Evolutionary conservation across 1,139 yeast genomes (phyloP).

Genomic region (Geotrichum macrosporum): DNA sequence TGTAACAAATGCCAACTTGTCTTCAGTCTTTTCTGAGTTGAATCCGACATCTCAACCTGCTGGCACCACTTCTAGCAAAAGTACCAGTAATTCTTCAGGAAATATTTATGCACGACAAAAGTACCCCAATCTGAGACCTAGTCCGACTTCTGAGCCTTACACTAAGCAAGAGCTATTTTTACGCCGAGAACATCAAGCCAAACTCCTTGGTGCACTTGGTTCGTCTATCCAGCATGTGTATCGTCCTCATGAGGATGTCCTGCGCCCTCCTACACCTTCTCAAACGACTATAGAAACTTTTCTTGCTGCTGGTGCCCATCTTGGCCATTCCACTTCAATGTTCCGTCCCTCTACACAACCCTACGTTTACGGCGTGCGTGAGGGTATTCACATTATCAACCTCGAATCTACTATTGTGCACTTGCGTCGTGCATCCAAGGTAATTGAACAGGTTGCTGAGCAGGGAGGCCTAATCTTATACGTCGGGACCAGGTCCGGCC

Average conservation of each 20-base stretch:
- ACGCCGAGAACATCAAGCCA: conserved; percentile 60
- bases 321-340: conserved; percentile 79
- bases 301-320: conserved; percentile 89
- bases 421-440: conserved; percentile 73
- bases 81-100: neutral
- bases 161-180: conserved; percentile 71
- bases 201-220: conserved; percentile 54
- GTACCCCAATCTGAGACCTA: conserved; percentile 41
- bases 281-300: conserved; percentile 63
- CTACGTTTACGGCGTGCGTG: conserved; percentile 78
- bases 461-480: conserved; percentile 81
- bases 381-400: conserved; percentile 85
- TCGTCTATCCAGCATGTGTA: conserved; percentile 61
- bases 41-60: conserved; percentile 19
- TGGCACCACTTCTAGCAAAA: conserved; percentile 10
- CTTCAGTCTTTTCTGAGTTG: conserved; percentile 26
- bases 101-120: conserved; percentile 16
- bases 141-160: conserved; percentile 48
- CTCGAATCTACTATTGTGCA: conserved; percentile 73
- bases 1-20: conserved; percentile 30
- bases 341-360: conserved; percentile 88
- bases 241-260: conserved; percentile 62
- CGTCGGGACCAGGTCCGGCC: conserved; percentile 81
- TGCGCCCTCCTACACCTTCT: conserved; percentile 52
- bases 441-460: conserved; percentile 72